A percentile compares a stretch with the other conserved stretches of the same genome.
Evolutionary conservation across 306 rosid species (phyloP).

Genomic region (Cyamopsis tetragonoloba): DNA sequence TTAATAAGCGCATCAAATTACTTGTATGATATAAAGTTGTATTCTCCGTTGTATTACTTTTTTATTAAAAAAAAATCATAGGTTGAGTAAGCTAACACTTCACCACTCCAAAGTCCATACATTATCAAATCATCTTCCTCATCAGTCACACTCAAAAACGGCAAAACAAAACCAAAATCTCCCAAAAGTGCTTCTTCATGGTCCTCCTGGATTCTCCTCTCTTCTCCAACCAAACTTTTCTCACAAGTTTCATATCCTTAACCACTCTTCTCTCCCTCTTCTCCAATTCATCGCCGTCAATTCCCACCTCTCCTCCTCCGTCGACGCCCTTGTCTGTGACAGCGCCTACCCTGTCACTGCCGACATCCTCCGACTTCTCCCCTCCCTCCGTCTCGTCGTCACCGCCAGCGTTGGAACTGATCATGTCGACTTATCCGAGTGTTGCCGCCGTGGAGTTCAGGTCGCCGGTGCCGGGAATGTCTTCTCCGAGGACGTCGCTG

Average conservation of each 20-base stretch:
- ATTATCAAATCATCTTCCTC: too few relatives aligned
- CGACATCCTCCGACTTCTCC: conserved; percentile 23
- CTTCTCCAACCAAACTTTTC: background rate
- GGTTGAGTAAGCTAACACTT: too few relatives aligned
- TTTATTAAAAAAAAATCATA: too few relatives aligned
- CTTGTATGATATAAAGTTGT: too few relatives aligned
- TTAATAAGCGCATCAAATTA: too few relatives aligned
- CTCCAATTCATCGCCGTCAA: too few relatives aligned
- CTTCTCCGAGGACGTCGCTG: conserved; percentile 50
- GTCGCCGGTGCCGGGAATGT: conserved; percentile 36
- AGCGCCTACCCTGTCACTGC: background rate
- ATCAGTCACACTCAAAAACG: too few relatives aligned
- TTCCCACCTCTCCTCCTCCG: conserved; percentile 17
- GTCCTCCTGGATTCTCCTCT: background rate
- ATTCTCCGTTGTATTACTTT: too few relatives aligned
- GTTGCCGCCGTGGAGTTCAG: conserved; percentile 19
- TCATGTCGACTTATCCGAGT: conserved; percentile 41
- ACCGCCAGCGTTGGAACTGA: conserved; percentile 33
- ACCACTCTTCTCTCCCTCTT: conserved; percentile 17
- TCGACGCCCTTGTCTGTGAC: conserved; percentile 8
- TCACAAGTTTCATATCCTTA: background rate
- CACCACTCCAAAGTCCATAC: too few relatives aligned
- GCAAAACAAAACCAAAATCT: background rate
- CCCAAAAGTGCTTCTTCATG: background rate
- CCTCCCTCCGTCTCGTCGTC: conserved; percentile 33